These are phyloP conservation scores for Bipolaris oryzae DNA, from an alignment of 2,329 filamentous ascomycete genomes.

Conservation along the genomic window DNA sequence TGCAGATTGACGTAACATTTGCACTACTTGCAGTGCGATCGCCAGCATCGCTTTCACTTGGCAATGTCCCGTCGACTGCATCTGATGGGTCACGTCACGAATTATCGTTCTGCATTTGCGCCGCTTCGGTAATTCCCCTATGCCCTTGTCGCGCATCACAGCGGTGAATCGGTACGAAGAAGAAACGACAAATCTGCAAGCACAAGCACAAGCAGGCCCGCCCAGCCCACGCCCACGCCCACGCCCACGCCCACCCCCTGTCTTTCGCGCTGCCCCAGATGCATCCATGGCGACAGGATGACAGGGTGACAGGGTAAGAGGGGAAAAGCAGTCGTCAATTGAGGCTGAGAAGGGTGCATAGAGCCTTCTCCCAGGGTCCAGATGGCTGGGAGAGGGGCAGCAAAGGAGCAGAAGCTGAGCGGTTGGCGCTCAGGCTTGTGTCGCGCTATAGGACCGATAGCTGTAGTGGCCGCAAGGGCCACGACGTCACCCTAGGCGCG, in stretches of 20 bases:
- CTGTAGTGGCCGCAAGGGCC: slow-evolving; percentile 21
- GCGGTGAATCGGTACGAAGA: not conserved
- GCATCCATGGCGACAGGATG: slow-evolving; percentile 4
- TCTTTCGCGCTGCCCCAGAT: slow-evolving; percentile 12
- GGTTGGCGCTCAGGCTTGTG: slow-evolving; percentile 7
- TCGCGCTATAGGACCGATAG: slow-evolving; percentile 19
- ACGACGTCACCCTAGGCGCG: slow-evolving; percentile 24
- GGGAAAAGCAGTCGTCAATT: slow-evolving; percentile 2
- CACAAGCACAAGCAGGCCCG: not conserved
- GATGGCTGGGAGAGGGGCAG: slow-evolving; percentile 12
- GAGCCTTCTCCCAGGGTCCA: slow-evolving; percentile 16
- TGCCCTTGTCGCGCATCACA: slow-evolving; percentile 10
- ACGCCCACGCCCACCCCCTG: not conserved
- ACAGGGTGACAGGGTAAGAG: not conserved
- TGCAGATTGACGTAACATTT: slow-evolving; percentile 20
- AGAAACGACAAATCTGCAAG: not conserved
- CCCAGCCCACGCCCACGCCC: not conserved
- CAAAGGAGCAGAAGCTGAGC: slow-evolving; percentile 5
- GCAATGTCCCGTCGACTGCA: slow-evolving; percentile 15
- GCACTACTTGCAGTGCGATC: slow-evolving; percentile 18
- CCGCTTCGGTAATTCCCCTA: slow-evolving; percentile 8
- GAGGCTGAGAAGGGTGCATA: slow-evolving; percentile 21
- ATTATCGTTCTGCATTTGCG: slow-evolving; percentile 14
- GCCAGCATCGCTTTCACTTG: slow-evolving; percentile 16
- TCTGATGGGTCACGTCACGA: slow-evolving; percentile 12